phyloP scores from a whole-genome alignment of 306 rosid species.

The Sindora glabra region DNA sequence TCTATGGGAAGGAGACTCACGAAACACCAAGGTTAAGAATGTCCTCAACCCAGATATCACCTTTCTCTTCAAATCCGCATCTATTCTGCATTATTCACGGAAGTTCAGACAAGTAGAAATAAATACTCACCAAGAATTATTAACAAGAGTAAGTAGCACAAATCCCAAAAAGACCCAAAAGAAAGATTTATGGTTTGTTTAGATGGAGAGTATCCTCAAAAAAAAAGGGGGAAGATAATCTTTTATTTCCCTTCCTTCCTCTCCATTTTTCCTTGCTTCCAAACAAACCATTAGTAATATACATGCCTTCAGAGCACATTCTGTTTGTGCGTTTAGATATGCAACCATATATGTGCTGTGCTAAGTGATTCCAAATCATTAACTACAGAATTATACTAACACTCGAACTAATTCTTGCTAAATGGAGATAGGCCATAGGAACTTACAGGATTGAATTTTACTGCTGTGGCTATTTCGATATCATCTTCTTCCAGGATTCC shows the following conservation, averaged over 20 bases:
- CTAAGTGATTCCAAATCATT: not conserved
- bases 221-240: no score
- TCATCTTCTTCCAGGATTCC: slow-evolving; percentile 73
- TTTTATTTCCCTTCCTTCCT: no score
- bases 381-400: not conserved
- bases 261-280: no score
- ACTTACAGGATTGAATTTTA: slow-evolving; percentile 81
- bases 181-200: slow-evolving; percentile 7
- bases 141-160: not conserved
- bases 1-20: slow-evolving; percentile 44
- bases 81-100: slow-evolving; percentile 63
- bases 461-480: slow-evolving; percentile 48
- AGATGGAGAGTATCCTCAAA: no score
- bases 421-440: slow-evolving; percentile 13
- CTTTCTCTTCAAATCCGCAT: slow-evolving; percentile 88
- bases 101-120: not conserved
- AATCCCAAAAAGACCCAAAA: not conserved
- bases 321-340: not conserved
- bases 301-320: not conserved
- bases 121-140: not conserved
- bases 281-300: no score
- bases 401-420: not conserved
- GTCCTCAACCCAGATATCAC: slow-evolving; percentile 89
- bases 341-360: not conserved
- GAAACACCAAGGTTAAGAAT: slow-evolving; percentile 94